phyloP scores from a whole-genome alignment of 1,284 basidiomycete genomes.

The Tranzscheliella williamsii region DNA sequence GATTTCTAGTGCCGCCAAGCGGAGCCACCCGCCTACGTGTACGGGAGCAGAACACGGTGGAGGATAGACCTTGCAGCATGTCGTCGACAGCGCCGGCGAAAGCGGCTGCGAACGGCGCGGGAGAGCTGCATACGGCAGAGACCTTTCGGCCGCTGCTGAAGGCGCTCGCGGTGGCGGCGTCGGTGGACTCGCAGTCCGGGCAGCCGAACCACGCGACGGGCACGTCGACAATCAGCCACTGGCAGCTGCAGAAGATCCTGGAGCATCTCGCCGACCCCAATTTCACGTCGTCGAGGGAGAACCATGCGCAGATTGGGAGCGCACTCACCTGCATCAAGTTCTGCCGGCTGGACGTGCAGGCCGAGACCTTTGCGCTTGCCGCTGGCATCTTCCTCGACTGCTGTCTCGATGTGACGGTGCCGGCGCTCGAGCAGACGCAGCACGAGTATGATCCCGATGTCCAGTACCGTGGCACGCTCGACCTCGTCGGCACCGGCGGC shows the following conservation, averaged over 20 bases:
- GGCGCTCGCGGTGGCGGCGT: slow-evolving; percentile 31
- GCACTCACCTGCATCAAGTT: slow-evolving; percentile 54
- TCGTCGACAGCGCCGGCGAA: too few relatives aligned
- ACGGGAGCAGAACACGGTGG: too few relatives aligned
- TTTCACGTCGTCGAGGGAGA: slow-evolving; percentile 49
- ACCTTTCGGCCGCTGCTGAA: slow-evolving; percentile 53
- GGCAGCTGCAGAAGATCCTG: slow-evolving; percentile 44
- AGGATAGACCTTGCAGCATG: too few relatives aligned
- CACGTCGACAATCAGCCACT: slow-evolving; percentile 25
- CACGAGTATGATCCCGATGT: slow-evolving; percentile 9
- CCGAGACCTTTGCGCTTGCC: slow-evolving; percentile 47
- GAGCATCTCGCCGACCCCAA: slow-evolving; percentile 53
- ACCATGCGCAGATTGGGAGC: slow-evolving; percentile 56
- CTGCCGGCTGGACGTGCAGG: slow-evolving; percentile 43
- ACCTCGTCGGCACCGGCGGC: slow-evolving; percentile 77
- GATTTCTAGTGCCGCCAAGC: too few relatives aligned
- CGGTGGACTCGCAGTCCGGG: slow-evolving; percentile 26
- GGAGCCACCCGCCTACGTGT: too few relatives aligned
- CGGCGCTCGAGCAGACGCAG: slow-evolving; percentile 8
- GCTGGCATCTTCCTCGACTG: slow-evolving; percentile 45
- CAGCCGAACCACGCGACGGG: slow-evolving; percentile 22
- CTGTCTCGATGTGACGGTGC: slow-evolving; percentile 32
- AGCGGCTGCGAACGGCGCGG: slow-evolving; percentile 3
- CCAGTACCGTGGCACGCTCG: slow-evolving; percentile 49
- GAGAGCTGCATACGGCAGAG: slow-evolving; percentile 38